Base-by-base conservation (phyloP, 192 early-diverging fungal species). In the Backusella macrospora region DNA sequence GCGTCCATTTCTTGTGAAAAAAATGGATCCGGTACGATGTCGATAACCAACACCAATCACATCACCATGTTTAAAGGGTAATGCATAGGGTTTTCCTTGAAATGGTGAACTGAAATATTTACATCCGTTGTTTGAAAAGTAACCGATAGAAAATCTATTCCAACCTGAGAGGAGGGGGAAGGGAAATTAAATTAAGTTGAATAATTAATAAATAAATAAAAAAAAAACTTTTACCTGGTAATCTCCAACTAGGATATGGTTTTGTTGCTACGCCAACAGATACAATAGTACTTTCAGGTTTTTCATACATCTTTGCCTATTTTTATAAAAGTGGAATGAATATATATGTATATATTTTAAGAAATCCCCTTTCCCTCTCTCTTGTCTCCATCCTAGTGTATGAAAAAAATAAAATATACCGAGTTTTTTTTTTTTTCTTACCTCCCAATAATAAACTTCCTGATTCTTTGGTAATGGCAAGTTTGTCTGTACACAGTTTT, bases 401-500 rank as follows among this genome's bases (percentile, higher is more conserved):
- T 23, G 18, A 55, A 12, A 12, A 6, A 55, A 12, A 55, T 21
- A 52, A 55, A 55, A 55, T 8, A 59, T 26, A 59, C 52, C 52
- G 52, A 59, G 21, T 21, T 10, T 12, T 55, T 12, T 4, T 12
- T 4, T 46, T 46, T 4, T 34, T 34, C 14, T 46, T 55, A 59
- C 52, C 75, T 94, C 93, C 87, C 91, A 94, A 78, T 94, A 94
- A 82, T 93, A 93, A 21, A 94, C 90, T 64, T 92, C 89, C 79
- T 92, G 91, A 34, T 86, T 84, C 77, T 90, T 92, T 68, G 93
- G 93, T 71, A 94, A 78, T 4, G 93, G 93, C 70, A 94, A 75
- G 76, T 94, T 94, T 7, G 93, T 93, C 71, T 92, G 91, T 48
- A 94, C 90, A 75, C 88, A 91, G 63, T 79, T 89, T 82, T 90